phyloP scores from a whole-genome alignment of 1,284 basidiomycete genomes.

The Melanopsichium pennsylvanicum region DNA sequence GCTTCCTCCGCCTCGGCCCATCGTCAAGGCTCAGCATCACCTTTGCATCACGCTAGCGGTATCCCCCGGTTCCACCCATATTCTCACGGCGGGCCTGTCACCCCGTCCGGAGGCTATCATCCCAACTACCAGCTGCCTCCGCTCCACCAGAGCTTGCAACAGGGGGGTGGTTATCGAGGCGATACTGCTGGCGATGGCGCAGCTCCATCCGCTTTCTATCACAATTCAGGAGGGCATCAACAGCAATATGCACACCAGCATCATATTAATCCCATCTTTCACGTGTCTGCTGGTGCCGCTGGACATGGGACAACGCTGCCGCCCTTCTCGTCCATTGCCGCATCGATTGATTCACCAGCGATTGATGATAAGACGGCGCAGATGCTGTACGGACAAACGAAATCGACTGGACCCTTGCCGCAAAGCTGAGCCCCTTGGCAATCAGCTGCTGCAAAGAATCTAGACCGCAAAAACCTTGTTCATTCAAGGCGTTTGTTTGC shows the following conservation, averaged over 20 bases:
- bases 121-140: slow-evolving; percentile 41
- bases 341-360: slow-evolving; percentile 30
- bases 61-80: slow-evolving; percentile 62
- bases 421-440: slow-evolving; percentile 11
- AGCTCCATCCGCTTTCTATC: slow-evolving; percentile 5
- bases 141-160: slow-evolving; percentile 38
- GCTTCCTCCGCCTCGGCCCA: slow-evolving; percentile 57
- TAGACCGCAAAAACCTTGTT: too few species aligned
- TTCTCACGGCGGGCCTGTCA: slow-evolving; percentile 40
- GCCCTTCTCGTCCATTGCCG: slow-evolving; percentile 55
- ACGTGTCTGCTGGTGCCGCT: slow-evolving; percentile 25
- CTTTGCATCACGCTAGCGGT: slow-evolving; percentile 55
- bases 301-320: slow-evolving; percentile 43
- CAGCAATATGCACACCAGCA: slow-evolving; percentile 32
- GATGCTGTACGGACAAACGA: slow-evolving; percentile 36
- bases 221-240: slow-evolving; percentile 4
- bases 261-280: slow-evolving; percentile 51
- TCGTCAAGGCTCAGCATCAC: slow-evolving; percentile 56
- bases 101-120: slow-evolving; percentile 31
- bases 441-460: not conserved
- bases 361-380: slow-evolving; percentile 30
- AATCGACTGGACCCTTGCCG: slow-evolving; percentile 17
- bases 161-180: slow-evolving; percentile 10
- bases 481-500: too few species aligned
- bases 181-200: slow-evolving; percentile 16